Conservation (phyloP, 2,329 filamentous ascomycete species). For the Monosporascus sp. region DNA sequence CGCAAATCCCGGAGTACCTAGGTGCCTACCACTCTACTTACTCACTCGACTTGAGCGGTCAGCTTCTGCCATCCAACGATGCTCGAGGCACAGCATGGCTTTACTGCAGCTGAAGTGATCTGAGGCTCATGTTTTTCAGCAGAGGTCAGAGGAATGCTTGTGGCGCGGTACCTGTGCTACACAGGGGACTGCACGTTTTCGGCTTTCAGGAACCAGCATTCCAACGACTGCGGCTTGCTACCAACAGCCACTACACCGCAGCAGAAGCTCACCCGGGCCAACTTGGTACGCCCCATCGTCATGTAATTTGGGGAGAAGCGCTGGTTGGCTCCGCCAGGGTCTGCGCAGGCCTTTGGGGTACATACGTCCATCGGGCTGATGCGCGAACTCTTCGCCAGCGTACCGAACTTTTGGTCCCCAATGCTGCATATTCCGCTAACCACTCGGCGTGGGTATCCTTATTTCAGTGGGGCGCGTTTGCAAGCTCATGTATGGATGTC, state of each 20-base stretch:
- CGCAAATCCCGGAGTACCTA: no score
- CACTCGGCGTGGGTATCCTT: background rate
- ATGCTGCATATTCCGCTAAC: constrained; percentile 3
- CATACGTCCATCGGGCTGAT: constrained; percentile 3
- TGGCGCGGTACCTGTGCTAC: constrained; percentile 7
- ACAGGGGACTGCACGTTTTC: constrained; percentile 22
- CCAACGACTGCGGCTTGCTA: constrained; percentile 12
- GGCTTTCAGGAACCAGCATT: constrained; percentile 19
- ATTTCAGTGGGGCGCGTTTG: constrained; percentile 3
- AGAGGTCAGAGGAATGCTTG: constrained; percentile 21
- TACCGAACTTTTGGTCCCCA: constrained; percentile 7
- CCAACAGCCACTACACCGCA: background rate
- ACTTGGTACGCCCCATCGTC: background rate
- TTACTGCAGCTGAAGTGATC: background rate
- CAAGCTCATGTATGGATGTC: background rate
- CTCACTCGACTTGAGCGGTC: background rate
- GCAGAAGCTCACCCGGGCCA: background rate
- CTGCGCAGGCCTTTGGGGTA: constrained; percentile 1
- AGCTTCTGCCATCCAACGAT: no score
- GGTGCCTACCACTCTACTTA: no score
- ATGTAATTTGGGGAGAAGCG: background rate
- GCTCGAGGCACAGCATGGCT: no score
- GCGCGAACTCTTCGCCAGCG: constrained; percentile 8
- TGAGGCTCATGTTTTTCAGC: constrained; percentile 4
- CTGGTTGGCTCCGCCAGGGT: constrained; percentile 3